Base-by-base conservation (phyloP, 2,329 filamentous ascomycete genomes). In the Xylariaceae sp. region DNA sequence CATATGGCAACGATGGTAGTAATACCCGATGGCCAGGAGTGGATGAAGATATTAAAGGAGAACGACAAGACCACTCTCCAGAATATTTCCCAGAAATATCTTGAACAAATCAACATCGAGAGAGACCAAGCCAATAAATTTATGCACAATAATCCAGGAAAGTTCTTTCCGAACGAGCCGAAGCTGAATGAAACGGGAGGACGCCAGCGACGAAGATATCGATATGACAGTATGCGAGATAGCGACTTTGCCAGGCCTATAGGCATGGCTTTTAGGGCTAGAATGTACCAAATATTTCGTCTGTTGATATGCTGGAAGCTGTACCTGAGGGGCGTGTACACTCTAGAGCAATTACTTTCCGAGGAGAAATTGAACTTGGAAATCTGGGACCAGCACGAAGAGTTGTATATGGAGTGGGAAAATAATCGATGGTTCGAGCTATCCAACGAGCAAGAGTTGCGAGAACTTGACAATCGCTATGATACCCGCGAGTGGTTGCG, bases 391-490 rank as follows among this genome's bases (percentile, higher is more conserved):
- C 18, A 45, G 5, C 58, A 63, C 11, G 64, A 66, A 42, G 29
- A 52, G 10, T 1, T 61, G 4, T 66, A 59, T 41, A 27, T 24
- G 20, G 60, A 65, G 30, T 64, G 57, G 35, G 64, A 66, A 15
- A 48, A 37, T 11, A 57, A 50, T 26, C 55, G 50, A 8, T 48
- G 20, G n/a, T 53, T 42, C 10, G 18, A 21, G 11, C 47, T 57
- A 8, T 37, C 27, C 8, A 33, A 26, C 15, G 7, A 11, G 9
- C 10, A 16, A 9, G 46, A 48, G 18, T 20, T 39, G 6, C 18
- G n/a, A 10, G 30, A 53, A n/a, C 35, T 58, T 4, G 23, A 42
- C 6, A 23, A n/a, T 3, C 55, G 49, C 11, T 60, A 56, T 26
- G 2, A n/a, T 6, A 4, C 20, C 16, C 55, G 55, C 15, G 30